Percentiles rank a stretch among this genome's conserved stretches.
Evolutionary conservation across 352 stramenopile genomes (phyloP).

Genomic region (Phytophthora podocarpi): DNA sequence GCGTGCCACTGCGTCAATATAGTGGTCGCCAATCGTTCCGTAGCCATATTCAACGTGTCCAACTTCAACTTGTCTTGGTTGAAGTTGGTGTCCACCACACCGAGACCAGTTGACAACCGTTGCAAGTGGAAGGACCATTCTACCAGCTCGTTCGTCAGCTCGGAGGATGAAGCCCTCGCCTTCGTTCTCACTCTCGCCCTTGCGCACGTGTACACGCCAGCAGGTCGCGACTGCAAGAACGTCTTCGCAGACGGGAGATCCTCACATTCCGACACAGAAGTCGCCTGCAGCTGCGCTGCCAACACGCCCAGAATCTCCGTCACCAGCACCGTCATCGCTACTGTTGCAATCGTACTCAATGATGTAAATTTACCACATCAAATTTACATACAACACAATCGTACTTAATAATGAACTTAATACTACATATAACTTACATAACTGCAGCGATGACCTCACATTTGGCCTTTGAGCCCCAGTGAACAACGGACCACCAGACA

Average conservation of each 20-base stretch:
- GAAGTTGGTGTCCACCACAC: neutral
- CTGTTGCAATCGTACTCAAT: conserved; percentile 9
- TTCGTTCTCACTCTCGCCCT: conserved; percentile 25
- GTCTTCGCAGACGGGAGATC: conserved; percentile 44
- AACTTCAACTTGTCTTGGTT: conserved; percentile 9
- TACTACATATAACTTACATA: neutral
- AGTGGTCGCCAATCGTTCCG: conserved; percentile 5
- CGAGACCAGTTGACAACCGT: conserved; percentile 42
- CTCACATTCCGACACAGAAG: neutral
- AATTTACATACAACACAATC: neutral
- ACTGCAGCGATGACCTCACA: conserved; percentile 19
- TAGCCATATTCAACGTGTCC: conserved; percentile 20
- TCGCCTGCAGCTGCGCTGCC: neutral
- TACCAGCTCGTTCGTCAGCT: conserved; percentile 31
- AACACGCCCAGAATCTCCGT: conserved; percentile 15
- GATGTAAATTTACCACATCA: neutral
- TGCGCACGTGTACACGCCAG: conserved; percentile 72
- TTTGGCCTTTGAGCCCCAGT: conserved; percentile 2
- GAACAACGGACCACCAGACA: conserved; percentile 4
- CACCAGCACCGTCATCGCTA: conserved; percentile 19
- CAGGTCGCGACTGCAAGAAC: conserved; percentile 53
- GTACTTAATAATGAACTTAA: conserved; percentile 1
- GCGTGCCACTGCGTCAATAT: conserved; percentile 15
- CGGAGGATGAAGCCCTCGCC: neutral
- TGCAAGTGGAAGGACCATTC: conserved; percentile 67